phyloP scores from a whole-genome alignment of 2,329 filamentous ascomycete genomes.

The Emergomyces orientalis region DNA sequence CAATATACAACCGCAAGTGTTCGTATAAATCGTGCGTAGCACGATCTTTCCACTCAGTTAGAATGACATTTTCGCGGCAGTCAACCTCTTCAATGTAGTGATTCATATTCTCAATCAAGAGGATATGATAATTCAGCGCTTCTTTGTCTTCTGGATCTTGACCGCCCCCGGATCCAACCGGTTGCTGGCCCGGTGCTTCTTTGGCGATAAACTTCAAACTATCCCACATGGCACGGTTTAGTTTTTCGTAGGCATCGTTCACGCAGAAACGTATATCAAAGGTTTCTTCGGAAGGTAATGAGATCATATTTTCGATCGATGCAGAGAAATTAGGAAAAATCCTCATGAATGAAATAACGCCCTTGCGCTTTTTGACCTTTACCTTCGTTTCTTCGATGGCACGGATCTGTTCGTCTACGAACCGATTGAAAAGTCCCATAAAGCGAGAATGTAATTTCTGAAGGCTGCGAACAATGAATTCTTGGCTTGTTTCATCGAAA shows the following conservation, averaged over 20 bases:
- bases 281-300: conserved; percentile 44
- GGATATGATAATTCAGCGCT: conserved; percentile 90
- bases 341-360: conserved; percentile 89
- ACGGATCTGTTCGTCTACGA: conserved; percentile 88
- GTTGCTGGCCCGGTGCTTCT: conserved; percentile 51
- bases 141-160: conserved; percentile 86
- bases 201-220: conserved; percentile 89
- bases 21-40: conserved; percentile 71
- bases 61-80: conserved; percentile 59
- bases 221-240: conserved; percentile 95
- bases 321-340: conserved; percentile 82
- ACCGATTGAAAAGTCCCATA: conserved; percentile 69
- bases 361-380: conserved; percentile 97
- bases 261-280: conserved; percentile 66
- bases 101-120: conserved; percentile 98
- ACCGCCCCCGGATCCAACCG: conserved; percentile 38
- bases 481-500: conserved; percentile 83
- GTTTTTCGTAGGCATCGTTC: conserved; percentile 76
- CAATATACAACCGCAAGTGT: conserved; percentile 79
- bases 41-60: conserved; percentile 73
- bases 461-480: conserved; percentile 71
- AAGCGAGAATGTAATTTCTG: conserved; percentile 70
- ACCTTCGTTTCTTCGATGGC: conserved; percentile 98
- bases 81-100: conserved; percentile 92
- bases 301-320: conserved; percentile 75